Evolutionary conservation across 176 grass and related monocot species (phyloP).

Genomic region (Thalia dealbata): DNA sequence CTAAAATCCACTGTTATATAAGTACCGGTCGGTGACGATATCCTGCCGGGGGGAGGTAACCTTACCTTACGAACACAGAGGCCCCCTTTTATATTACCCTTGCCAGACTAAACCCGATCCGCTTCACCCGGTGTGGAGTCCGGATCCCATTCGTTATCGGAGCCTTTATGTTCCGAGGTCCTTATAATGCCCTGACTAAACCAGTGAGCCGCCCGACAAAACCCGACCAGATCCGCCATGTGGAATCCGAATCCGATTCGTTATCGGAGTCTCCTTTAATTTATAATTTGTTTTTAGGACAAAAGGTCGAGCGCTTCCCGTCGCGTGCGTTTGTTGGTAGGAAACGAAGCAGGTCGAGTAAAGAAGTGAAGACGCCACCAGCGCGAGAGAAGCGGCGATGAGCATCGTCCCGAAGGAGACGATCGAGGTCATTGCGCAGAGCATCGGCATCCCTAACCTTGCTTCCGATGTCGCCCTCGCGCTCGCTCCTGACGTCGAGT

Average conservation of each 20-base stretch:
- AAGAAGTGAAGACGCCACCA: neutral
- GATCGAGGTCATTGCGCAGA: constrained; percentile 75
- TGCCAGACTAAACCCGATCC: neutral
- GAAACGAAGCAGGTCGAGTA: neutral
- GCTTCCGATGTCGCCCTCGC: constrained; percentile 60
- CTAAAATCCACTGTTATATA: neutral
- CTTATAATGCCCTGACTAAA: no score
- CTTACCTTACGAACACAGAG: no score
- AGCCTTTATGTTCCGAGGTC: neutral
- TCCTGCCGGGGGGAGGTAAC: neutral
- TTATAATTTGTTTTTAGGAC: neutral
- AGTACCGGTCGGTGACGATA: neutral
- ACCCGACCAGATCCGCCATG: neutral
- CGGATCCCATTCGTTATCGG: neutral
- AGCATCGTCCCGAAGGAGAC: constrained; percentile 91
- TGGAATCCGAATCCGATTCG: neutral
- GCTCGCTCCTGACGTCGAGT: constrained; percentile 75
- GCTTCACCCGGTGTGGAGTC: no score
- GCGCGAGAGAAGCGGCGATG: constrained; percentile 30
- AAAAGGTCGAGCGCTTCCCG: neutral
- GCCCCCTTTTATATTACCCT: no score
- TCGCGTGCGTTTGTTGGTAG: neutral
- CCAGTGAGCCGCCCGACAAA: neutral
- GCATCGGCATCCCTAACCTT: constrained; percentile 68
- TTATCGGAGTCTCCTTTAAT: neutral